Conservation (phyloP, 257 asterid species). For the Penstemon davidsonii region DNA sequence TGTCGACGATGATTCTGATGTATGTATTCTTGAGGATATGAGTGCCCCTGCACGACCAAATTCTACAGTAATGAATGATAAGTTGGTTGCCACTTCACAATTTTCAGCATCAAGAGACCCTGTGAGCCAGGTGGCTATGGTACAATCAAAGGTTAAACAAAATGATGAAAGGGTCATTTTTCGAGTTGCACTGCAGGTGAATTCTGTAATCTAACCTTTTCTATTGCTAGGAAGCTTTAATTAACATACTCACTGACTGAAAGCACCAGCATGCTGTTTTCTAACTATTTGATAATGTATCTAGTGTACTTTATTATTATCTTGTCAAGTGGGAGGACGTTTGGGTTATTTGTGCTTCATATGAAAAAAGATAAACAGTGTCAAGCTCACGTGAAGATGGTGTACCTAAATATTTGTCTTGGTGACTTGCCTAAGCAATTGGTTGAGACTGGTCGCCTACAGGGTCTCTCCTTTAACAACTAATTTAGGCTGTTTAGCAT, state of each 20-base stretch:
- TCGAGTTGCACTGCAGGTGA: constrained; percentile 82
- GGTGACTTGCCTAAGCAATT: too few relatives aligned
- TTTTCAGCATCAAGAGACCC: constrained; percentile 39
- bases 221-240: constrained; percentile 10
- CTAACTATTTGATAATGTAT: neutral
- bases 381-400: neutral
- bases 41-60: constrained; percentile 56
- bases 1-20: constrained; percentile 60
- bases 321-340: neutral
- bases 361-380: neutral
- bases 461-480: too few relatives aligned
- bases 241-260: neutral
- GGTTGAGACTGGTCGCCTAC: too few relatives aligned
- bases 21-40: constrained; percentile 70
- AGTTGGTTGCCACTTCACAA: constrained; percentile 33
- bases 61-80: constrained; percentile 38
- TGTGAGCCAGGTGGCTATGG: constrained; percentile 35
- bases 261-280: neutral
- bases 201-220: constrained; percentile 21
- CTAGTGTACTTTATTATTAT: neutral
- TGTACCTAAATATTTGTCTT: neutral
- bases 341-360: neutral
- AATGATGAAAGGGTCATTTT: constrained; percentile 64
- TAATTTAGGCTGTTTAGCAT: too few relatives aligned
- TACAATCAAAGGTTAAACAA: constrained; percentile 51